Conservation (phyloP, 169 alveolate genomes). For the Plasmodium blacklocki region DNA sequence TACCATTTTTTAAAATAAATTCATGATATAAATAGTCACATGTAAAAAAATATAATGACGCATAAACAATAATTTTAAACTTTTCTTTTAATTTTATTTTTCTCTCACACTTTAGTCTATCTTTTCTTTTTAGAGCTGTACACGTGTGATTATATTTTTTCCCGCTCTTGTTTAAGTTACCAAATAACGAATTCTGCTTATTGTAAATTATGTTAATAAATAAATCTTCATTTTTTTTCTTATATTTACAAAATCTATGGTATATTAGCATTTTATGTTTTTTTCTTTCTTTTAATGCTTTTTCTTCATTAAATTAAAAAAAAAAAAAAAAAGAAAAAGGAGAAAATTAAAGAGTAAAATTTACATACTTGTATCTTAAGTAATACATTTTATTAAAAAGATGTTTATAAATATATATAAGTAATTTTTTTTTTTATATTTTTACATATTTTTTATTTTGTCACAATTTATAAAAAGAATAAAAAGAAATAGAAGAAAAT, state of each 20-base stretch:
- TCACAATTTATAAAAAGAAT: too few relatives aligned
- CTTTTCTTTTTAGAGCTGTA: slow-evolving; percentile 37
- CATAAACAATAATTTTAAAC: slow-evolving; percentile 57
- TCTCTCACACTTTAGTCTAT: slow-evolving; percentile 37
- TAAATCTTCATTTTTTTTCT: slow-evolving; percentile 4
- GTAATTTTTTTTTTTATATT: too few relatives aligned
- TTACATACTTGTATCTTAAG: too few relatives aligned
- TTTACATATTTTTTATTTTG: too few relatives aligned
- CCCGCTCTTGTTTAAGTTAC: background rate
- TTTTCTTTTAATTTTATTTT: slow-evolving; percentile 60
- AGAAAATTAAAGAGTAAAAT: too few relatives aligned
- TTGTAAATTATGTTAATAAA: background rate
- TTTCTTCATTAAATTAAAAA: too few relatives aligned
- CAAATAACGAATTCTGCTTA: too few relatives aligned
- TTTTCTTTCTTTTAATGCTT: too few relatives aligned
- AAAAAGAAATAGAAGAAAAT: too few relatives aligned
- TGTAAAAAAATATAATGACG: slow-evolving; percentile 66
- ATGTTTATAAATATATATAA: too few relatives aligned
- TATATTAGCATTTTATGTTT: slow-evolving; percentile 6
- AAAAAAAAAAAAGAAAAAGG: too few relatives aligned
- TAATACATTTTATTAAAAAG: too few relatives aligned
- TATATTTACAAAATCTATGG: slow-evolving; percentile 12
- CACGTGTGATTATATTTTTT: slow-evolving; percentile 23
- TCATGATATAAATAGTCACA: slow-evolving; percentile 69
- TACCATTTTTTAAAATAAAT: slow-evolving; percentile 19